A percentile compares a stretch with the other conserved stretches of the same genome.
Conservation (phyloP, 169 alveolate species). For the Eimeria mitis region DNA sequence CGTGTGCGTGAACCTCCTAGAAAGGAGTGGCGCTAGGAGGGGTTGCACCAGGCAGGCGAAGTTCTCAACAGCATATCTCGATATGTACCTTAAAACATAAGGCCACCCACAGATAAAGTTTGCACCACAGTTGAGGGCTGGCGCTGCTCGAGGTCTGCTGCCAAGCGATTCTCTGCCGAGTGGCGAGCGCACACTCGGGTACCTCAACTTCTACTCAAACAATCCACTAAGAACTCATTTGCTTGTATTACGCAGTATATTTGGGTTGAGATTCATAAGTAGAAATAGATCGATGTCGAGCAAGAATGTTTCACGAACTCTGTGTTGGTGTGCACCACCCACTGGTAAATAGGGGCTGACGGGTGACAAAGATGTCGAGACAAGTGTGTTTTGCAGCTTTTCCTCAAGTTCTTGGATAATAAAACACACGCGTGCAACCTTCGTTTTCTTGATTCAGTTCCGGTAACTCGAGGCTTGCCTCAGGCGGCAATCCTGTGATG, state of each 20-base stretch:
- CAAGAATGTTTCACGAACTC: background rate
- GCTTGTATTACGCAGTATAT: background rate
- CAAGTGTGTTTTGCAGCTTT: background rate
- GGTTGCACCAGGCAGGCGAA: background rate
- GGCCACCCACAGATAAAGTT: background rate
- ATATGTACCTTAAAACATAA: background rate
- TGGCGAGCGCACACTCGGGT: conserved; percentile 11
- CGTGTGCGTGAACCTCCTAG: background rate
- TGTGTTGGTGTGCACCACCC: conserved; percentile 18
- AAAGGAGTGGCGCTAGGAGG: background rate
- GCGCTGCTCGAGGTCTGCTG: conserved; percentile 28
- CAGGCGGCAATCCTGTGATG: background rate
- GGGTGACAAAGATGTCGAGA: conserved; percentile 1
- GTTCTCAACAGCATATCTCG: background rate
- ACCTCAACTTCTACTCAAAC: background rate
- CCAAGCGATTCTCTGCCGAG: conserved; percentile 17
- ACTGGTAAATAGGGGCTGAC: conserved; percentile 8
- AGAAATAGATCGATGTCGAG: background rate
- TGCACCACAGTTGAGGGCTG: background rate
- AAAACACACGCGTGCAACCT: background rate
- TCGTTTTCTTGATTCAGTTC: background rate
- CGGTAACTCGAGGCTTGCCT: background rate
- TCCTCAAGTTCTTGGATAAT: background rate
- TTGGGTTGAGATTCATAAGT: background rate
- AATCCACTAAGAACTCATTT: background rate